A percentile compares a stretch with the other conserved stretches of the same genome.
These are phyloP conservation scores for Pholiota adiposa DNA, from an alignment of 1,284 basidiomycete genomes.

Conservation along the genomic window DNA sequence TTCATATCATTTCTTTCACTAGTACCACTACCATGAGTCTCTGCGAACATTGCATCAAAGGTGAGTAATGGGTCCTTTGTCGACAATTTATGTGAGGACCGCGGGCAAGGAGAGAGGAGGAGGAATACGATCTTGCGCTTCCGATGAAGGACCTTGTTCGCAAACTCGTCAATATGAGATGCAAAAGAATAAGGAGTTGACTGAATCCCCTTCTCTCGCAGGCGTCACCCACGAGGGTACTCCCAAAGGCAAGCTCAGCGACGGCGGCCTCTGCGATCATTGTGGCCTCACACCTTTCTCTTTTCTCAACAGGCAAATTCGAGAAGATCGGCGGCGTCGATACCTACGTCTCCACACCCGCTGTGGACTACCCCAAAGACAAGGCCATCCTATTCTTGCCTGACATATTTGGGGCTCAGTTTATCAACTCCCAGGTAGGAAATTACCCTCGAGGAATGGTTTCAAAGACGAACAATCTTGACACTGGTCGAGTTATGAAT, in stretches of 20 bases:
- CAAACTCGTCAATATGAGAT: no score
- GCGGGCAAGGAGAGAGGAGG: no score
- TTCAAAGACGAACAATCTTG: no score
- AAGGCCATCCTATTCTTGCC: constrained; percentile 59
- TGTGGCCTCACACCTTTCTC: neutral
- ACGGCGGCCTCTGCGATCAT: neutral
- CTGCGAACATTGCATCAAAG: constrained; percentile 21
- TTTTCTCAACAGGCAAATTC: constrained; percentile 38
- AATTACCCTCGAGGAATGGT: neutral
- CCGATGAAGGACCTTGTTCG: no score
- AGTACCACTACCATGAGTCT: constrained; percentile 18
- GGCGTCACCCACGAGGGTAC: constrained; percentile 23
- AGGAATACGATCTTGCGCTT: no score
- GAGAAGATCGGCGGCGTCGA: constrained; percentile 51
- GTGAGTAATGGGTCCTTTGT: neutral
- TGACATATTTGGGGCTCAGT: constrained; percentile 69
- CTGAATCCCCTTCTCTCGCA: neutral
- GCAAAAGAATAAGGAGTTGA: neutral
- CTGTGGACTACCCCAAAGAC: constrained; percentile 50
- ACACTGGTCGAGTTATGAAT: no score
- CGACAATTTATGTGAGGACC: neutral
- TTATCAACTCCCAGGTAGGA: constrained; percentile 53
- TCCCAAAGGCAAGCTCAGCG: constrained; percentile 11
- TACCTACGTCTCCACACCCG: constrained; percentile 52
- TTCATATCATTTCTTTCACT: no score